A percentile compares a stretch with the other conserved stretches of the same genome.
These are phyloP conservation scores for Aspergillus ustus DNA, from an alignment of 2,329 filamentous ascomycete genomes.

Conservation along the genomic window DNA sequence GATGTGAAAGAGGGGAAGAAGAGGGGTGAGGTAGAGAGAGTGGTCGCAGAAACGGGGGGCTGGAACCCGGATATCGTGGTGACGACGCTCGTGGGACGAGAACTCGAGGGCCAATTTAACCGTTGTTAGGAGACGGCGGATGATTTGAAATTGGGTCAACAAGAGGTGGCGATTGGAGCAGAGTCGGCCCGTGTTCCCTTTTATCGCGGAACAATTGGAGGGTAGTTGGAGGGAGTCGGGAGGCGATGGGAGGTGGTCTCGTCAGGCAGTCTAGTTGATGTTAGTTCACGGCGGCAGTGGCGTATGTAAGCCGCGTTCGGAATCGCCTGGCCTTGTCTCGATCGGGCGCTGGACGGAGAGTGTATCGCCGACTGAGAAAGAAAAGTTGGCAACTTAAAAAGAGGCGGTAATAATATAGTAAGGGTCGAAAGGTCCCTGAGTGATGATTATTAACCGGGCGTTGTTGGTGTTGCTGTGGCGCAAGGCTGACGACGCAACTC, in stretches of 20 bases:
- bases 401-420: conserved; percentile 9
- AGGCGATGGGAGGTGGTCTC: conserved; percentile 7
- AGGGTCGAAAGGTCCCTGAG: not conserved
- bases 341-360: not conserved
- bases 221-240: conserved; percentile 6
- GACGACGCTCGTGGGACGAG: not conserved
- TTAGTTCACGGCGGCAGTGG: conserved; percentile 18
- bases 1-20: conserved; percentile 2
- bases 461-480: conserved; percentile 13
- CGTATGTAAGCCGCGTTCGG: conserved; percentile 27
- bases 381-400: not conserved
- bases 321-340: conserved; percentile 14
- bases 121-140: not conserved
- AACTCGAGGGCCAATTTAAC: conserved; percentile 3
- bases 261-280: conserved; percentile 10
- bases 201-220: not conserved
- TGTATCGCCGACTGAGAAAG: not conserved
- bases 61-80: conserved; percentile 11
- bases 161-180: conserved; percentile 1
- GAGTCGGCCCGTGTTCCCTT: conserved; percentile 1
- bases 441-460: not conserved
- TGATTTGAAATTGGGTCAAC: not conserved
- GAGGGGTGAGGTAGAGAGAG: conserved; percentile 5
- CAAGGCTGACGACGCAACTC: conserved; percentile 14
- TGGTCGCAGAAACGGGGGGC: conserved; percentile 7